Evolutionary conservation across 2,329 filamentous ascomycete species (phyloP), one percentile per base, ranked within the genome.

Genomic region (Penicillium sp.): DNA sequence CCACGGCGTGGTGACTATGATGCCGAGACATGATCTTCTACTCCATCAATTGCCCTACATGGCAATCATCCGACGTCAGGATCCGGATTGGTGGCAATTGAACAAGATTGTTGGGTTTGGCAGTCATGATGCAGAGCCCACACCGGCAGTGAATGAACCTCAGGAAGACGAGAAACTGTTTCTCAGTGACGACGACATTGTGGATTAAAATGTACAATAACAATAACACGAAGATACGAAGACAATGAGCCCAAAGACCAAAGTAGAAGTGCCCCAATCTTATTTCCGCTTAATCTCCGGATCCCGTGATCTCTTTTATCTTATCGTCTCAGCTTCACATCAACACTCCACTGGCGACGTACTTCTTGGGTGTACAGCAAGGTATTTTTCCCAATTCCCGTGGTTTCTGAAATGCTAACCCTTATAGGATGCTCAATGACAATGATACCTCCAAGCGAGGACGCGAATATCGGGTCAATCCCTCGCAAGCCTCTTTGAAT

Each of bases 21-120:
- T 73, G 49, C 67, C 73, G 16, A 69, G 73, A 2, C 60, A 65
- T 43, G 75, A 77, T 47, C 50, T 72, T 10, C 56, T 97, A 0
- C 83, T 97, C 22, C 91, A 97, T 61, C 86, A 91, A 8, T 81
- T 99, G 0, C 94, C 94, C 0, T 97, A 96, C 71, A 86, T 94
- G 79, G 81, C 87, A 1, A 81, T 84, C 47, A 90, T 97, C 38
- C 57, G 66, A 72, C 63, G 67, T 52, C 66, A 67, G 52, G 56
- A 61, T 44, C 48, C 72, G 40, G 68, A 77, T 22, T 73, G 82
- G 2, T 79, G 77, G 47, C 84, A 88, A 18, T 79, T 92, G 8
- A 85, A 88, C 52, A 87, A 83, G 64, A 82, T 95, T 81, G 2
- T 89, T 92, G 63, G 46, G 2, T 36, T 51, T 2, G 31, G 29